Evolutionary conservation across 805 yeast genomes (phyloP).

Genomic region (Saccharomycopsis synnaedendra): DNA sequence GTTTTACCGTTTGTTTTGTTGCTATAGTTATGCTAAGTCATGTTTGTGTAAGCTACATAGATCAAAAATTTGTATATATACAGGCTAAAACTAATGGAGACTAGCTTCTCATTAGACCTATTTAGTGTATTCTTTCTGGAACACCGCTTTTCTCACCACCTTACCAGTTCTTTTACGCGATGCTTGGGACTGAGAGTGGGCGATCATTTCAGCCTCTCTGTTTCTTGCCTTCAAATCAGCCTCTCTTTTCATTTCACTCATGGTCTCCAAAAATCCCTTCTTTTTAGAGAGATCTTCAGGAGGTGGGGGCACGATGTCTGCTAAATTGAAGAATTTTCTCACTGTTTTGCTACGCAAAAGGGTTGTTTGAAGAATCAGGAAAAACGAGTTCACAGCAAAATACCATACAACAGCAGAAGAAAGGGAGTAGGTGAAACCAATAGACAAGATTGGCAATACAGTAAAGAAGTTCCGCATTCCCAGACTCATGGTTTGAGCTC

Average conservation of each 20-base stretch:
- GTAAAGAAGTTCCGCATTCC: constrained; percentile 59
- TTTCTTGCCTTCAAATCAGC: constrained; percentile 19
- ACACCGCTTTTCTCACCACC: background rate
- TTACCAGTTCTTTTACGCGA: background rate
- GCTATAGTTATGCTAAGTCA: background rate
- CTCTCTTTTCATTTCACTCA: constrained; percentile 29
- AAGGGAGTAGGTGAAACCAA: constrained; percentile 79
- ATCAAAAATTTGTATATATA: background rate
- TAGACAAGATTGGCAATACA: constrained; percentile 67
- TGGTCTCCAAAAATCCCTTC: constrained; percentile 28
- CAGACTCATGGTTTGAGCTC: constrained; percentile 56
- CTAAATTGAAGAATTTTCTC: constrained; percentile 45
- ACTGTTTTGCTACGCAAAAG: constrained; percentile 48
- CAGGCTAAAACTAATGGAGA: background rate
- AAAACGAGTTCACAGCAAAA: constrained; percentile 70
- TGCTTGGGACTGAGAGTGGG: too few relatives aligned
- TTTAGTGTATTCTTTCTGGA: background rate
- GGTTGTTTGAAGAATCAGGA: constrained; percentile 62
- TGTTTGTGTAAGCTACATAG: background rate
- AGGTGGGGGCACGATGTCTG: constrained; percentile 44
- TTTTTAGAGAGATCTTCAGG: constrained; percentile 20
- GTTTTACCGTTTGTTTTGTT: background rate
- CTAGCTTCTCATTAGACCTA: too few relatives aligned
- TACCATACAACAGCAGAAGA: constrained; percentile 80
- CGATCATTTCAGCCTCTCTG: background rate